phyloP scores from a whole-genome alignment of 495 filamentous ascomycete species.

The Pyrenula massariospora region DNA sequence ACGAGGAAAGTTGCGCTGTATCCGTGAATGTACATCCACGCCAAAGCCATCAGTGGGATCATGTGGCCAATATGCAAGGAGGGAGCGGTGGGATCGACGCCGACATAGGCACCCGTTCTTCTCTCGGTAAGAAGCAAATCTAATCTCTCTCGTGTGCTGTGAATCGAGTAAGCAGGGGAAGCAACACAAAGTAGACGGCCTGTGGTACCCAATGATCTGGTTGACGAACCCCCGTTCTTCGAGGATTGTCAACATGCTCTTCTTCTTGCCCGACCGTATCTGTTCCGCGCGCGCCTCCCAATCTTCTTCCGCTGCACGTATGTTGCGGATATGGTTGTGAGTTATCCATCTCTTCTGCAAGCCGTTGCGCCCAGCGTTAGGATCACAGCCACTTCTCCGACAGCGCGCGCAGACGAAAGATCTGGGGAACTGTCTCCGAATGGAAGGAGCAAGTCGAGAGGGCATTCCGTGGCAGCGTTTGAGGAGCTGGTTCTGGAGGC shows the following conservation, averaged over 20 bases:
- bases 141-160: conserved; percentile 50
- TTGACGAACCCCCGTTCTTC: conserved; percentile 75
- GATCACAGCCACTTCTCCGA: not conserved
- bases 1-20: conserved; percentile 60
- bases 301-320: conserved; percentile 36
- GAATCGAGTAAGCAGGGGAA: conserved; percentile 6
- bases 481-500: not conserved
- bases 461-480: not conserved
- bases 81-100: conserved; percentile 83
- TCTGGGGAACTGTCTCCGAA: no score
- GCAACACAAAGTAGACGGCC: conserved; percentile 2
- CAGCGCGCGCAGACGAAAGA: not conserved
- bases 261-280: conserved; percentile 47
- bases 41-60: conserved; percentile 84
- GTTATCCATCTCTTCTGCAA: conserved; percentile 36
- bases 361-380: not conserved
- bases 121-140: conserved; percentile 56
- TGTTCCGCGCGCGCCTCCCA: conserved; percentile 45
- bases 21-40: conserved; percentile 86
- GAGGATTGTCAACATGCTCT: conserved; percentile 55
- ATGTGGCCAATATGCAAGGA: conserved; percentile 91
- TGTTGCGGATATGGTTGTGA: conserved; percentile 34
- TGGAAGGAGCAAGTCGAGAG: no score
- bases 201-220: conserved; percentile 64
- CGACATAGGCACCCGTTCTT: conserved; percentile 71